Conservation (phyloP, 805 yeast genomes). For the Kodamaea fukazawae region DNA sequence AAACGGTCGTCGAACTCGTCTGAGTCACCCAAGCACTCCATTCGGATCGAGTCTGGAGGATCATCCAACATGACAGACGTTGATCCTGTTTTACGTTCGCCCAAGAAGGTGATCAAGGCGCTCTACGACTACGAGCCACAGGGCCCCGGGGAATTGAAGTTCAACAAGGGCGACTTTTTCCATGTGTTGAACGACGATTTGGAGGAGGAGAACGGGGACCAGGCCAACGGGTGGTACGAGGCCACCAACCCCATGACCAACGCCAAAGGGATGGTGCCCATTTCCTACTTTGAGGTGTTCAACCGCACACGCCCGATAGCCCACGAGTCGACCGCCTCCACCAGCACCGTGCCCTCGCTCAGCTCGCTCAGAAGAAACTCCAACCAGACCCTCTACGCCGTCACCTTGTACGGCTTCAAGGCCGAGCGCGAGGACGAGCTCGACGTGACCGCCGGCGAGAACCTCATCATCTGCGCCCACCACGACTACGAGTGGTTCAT, state of each 20-base stretch:
- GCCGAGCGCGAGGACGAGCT: constrained; percentile 87
- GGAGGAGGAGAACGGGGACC: constrained; percentile 39
- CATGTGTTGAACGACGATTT: constrained; percentile 51
- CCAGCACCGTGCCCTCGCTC: constrained; percentile 1
- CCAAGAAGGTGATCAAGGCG: constrained; percentile 83
- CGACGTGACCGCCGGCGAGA: constrained; percentile 80
- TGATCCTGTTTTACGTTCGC: constrained; percentile 44
- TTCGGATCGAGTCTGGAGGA: constrained; percentile 27
- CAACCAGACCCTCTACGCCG: constrained; percentile 66
- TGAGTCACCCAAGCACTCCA: constrained; percentile 30
- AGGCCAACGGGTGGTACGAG: constrained; percentile 74
- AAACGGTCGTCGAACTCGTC: constrained; percentile 36
- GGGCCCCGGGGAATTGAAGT: constrained; percentile 76
- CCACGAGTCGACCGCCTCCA: constrained; percentile 12
- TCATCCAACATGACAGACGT: constrained; percentile 14
- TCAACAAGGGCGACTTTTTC: constrained; percentile 82
- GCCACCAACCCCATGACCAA: constrained; percentile 84
- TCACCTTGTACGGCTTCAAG: constrained; percentile 78
- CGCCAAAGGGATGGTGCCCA: constrained; percentile 83
- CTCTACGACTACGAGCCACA: constrained; percentile 73
- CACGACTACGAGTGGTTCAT: constrained; percentile 97
- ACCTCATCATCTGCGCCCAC: constrained; percentile 90
- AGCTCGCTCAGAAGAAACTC: constrained; percentile 16
- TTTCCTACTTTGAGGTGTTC: constrained; percentile 75
- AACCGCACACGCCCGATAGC: constrained; percentile 50